These are phyloP conservation scores for Suillus lakei DNA, from an alignment of 768 basidiomycete species.

Conservation along the genomic window DNA sequence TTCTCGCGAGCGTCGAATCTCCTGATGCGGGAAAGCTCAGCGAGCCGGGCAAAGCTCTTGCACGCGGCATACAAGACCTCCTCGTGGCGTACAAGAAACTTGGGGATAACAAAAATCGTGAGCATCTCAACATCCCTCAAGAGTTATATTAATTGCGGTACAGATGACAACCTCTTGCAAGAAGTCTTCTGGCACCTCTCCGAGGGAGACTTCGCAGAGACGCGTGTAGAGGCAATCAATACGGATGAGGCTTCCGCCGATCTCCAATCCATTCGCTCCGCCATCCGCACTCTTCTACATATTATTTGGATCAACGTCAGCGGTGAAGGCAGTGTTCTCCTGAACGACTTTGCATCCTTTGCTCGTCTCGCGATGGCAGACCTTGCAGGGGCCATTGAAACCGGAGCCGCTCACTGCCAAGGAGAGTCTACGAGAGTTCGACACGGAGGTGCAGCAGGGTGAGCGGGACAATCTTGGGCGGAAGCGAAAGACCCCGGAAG, in stretches of 20 bases:
- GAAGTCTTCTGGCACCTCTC: constrained; percentile 68
- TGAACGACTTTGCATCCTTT: constrained; percentile 69
- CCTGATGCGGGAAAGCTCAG: constrained; percentile 48
- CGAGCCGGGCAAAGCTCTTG: constrained; percentile 56
- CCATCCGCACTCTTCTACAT: constrained; percentile 55
- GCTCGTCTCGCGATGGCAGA: constrained; percentile 68
- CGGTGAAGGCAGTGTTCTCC: constrained; percentile 56
- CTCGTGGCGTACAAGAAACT: constrained; percentile 63
- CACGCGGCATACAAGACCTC: constrained; percentile 52
- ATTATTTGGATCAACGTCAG: constrained; percentile 58
- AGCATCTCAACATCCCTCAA: constrained; percentile 8
- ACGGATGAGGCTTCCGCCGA: constrained; percentile 55
- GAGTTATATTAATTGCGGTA: not conserved
- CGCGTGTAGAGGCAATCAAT: constrained; percentile 41
- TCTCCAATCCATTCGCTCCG: constrained; percentile 49
- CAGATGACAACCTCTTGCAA: constrained; percentile 70
- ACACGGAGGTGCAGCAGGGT: constrained; percentile 63
- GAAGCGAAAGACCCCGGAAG: constrained; percentile 51
- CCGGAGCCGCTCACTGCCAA: constrained; percentile 56
- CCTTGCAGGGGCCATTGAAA: constrained; percentile 62
- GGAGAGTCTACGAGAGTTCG: constrained; percentile 55
- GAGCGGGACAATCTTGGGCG: constrained; percentile 62
- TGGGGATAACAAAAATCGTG: constrained; percentile 62
- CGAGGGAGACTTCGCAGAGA: constrained; percentile 52
- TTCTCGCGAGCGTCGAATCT: constrained; percentile 51